These are phyloP conservation scores for Trapa bicornis DNA, from an alignment of 345 rosid genomes.

Conservation along the genomic window DNA sequence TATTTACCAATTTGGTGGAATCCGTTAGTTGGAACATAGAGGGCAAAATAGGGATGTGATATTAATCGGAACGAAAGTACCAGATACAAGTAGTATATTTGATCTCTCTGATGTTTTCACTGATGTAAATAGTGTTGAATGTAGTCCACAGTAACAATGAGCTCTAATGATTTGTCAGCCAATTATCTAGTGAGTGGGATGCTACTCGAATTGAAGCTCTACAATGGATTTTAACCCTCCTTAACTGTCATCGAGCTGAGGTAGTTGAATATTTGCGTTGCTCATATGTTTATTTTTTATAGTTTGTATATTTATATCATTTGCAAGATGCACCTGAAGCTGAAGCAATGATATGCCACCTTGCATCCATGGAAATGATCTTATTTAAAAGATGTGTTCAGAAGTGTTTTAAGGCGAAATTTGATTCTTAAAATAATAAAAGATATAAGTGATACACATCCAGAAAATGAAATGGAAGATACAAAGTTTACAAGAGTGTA, in stretches of 20 bases:
- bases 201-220: constrained; percentile 92
- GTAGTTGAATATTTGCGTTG: constrained; percentile 17
- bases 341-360: background rate
- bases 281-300: background rate
- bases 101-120: constrained; percentile 7
- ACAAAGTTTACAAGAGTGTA: background rate
- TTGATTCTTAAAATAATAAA: background rate
- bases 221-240: constrained; percentile 89
- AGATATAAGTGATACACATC: too few species aligned
- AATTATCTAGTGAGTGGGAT: constrained; percentile 45
- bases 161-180: constrained; percentile 6
- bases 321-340: background rate
- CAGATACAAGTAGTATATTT: background rate
- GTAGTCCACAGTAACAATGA: constrained; percentile 8
- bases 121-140: background rate
- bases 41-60: background rate
- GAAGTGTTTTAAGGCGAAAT: background rate
- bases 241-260: constrained; percentile 76
- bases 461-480: background rate
- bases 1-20: background rate
- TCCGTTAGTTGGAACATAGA: background rate
- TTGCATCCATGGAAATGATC: background rate
- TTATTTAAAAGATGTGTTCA: background rate
- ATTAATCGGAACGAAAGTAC: background rate
- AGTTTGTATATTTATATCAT: background rate